Conservation (phyloP, 2,329 filamentous ascomycete species). For the Fusarium sp. region DNA sequence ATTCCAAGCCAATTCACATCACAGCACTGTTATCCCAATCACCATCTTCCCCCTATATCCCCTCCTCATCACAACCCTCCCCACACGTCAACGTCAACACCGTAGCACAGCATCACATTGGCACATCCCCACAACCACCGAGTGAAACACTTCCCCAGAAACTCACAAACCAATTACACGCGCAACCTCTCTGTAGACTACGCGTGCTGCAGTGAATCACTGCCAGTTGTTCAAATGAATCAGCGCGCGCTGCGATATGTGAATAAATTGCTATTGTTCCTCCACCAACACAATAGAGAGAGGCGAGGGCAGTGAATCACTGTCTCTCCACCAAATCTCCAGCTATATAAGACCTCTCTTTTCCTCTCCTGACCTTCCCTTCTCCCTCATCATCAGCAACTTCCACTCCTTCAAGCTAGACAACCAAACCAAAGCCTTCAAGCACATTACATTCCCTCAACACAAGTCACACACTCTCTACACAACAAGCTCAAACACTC, state of each 20-base stretch:
- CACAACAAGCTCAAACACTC: neutral
- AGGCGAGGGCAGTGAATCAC: conserved; percentile 18
- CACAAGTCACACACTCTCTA: neutral
- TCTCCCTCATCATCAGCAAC: conserved; percentile 6
- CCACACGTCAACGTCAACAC: conserved; percentile 7
- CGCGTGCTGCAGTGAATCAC: neutral
- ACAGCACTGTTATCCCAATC: neutral
- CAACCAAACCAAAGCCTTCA: conserved; percentile 17
- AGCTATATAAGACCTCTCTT: conserved; percentile 20
- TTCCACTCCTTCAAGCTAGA: neutral
- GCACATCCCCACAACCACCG: conserved; percentile 10
- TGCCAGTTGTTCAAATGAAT: neutral
- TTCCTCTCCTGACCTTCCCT: conserved; percentile 1
- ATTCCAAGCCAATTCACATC: neutral
- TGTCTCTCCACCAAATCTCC: neutral
- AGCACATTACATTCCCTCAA: neutral
- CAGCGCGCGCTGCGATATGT: neutral
- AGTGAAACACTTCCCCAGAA: conserved; percentile 24
- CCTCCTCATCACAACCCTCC: neutral
- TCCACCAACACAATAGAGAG: neutral
- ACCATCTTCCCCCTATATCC: neutral
- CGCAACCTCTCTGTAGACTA: neutral
- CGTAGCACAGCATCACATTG: conserved; percentile 8
- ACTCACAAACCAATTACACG: neutral
- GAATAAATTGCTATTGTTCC: neutral